Base-by-base conservation (phyloP, 441 rosid genomes). In the Lepidium campestre region DNA sequence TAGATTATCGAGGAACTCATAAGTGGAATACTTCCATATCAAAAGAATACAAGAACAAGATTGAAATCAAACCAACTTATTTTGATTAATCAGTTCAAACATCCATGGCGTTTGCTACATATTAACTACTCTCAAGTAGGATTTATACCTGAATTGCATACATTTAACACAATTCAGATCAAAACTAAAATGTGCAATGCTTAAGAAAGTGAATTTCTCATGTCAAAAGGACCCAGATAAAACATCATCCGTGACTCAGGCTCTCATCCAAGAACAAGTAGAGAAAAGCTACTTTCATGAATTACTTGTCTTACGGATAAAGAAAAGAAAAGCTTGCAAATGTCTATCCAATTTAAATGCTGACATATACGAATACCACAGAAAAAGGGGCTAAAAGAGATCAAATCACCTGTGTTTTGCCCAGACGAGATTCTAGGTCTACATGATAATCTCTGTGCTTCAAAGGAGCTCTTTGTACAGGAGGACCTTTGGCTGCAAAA, bases 391-490 rank as follows among this genome's bases (percentile, higher is more conserved):
- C 5, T 5, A 48, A 60, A 15, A 65, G 19, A 52, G 31, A 68
- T 49, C 1, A 47, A 70, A 68, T 35, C 9, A 82, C 96, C 92
- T 91, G 98, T 25, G 99, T 94, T 76, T 94, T 94, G 25, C 98
- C 99, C 62, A 91, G 56, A 39, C 99, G 97, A 77, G 97, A 91
- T 60, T 90, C 97, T 8, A 91, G 90, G 79, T 91, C 98, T 5
- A 92, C 99, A 76, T 90, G 86, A 76, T 86, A 90, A 78, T 95
- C 98, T 79, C 99, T 85, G 73, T 95, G 99, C 86, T 95, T 90
- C 81, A 95, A 80, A 4, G 98, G 99, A 42, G 91, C 88, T 83
- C 99, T 86, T 72, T 88, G 99, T 71, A 94, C 98, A 1, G 91
- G 97, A 36, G 98, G 96, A 60, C 73, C 97, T 84, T 90, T 90